Evolutionary conservation across 805 yeast species (phyloP).

Genomic region (Metschnikowia cerradonensis): DNA sequence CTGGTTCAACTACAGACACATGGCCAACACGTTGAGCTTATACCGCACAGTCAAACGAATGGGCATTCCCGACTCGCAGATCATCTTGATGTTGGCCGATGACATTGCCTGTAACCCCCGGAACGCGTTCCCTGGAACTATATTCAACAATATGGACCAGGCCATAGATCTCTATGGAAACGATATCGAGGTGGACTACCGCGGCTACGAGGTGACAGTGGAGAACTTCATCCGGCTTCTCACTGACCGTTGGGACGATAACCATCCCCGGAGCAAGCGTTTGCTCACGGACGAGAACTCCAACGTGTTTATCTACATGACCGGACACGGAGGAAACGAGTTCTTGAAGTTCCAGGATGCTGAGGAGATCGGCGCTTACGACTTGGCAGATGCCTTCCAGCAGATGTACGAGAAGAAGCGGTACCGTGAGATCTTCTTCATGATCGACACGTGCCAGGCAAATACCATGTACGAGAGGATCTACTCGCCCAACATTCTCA

Average conservation of each 20-base stretch:
- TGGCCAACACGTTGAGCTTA: constrained; percentile 93
- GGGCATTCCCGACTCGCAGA: constrained; percentile 97
- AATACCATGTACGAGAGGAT: constrained; percentile 93
- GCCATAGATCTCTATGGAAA: constrained; percentile 92
- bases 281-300: constrained; percentile 89
- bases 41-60: constrained; percentile 92
- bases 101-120: constrained; percentile 97
- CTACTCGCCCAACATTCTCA: constrained; percentile 86
- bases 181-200: constrained; percentile 89
- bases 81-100: constrained; percentile 92
- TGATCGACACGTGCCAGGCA: constrained; percentile 99
- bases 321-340: constrained; percentile 99
- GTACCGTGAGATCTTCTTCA: constrained; percentile 91
- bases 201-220: constrained; percentile 98
- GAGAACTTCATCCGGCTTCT: constrained; percentile 89
- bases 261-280: constrained; percentile 89
- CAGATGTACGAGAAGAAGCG: constrained; percentile 96
- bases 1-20: constrained; percentile 98
- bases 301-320: constrained; percentile 88
- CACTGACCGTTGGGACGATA: constrained; percentile 94
- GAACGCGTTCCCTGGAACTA: constrained; percentile 93
- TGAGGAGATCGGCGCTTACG: constrained; percentile 93
- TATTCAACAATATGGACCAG: constrained; percentile 89
- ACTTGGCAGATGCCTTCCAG: constrained; percentile 93
- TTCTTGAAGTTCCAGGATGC: constrained; percentile 97